Evolutionary conservation across 176 grass and related monocot genomes (phyloP).

Genomic region (Bromus sterilis): DNA sequence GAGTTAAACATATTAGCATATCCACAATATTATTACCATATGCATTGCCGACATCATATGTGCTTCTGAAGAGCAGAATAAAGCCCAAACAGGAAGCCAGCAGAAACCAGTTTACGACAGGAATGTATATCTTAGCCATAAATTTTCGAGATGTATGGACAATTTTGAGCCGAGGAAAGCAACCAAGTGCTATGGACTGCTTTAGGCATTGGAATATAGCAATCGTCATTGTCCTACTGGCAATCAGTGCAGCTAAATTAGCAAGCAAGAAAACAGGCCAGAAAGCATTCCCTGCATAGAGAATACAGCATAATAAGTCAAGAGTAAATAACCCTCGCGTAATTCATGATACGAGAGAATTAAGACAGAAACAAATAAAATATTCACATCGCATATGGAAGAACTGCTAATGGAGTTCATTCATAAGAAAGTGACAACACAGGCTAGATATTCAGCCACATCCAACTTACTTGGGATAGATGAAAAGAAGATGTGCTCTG

Average conservation of each 20-base stretch:
- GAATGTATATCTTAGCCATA: constrained; percentile 97
- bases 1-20: background rate
- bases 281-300: constrained; percentile 58
- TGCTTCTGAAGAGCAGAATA: constrained; percentile 58
- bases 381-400: background rate
- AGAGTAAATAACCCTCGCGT: background rate
- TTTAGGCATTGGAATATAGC: constrained; percentile 96
- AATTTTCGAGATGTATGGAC: constrained; percentile 95
- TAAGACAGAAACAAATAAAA: background rate
- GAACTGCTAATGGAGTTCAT: background rate
- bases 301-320: background rate
- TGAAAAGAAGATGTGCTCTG: constrained; percentile 81
- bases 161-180: constrained; percentile 93
- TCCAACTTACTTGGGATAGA: constrained; percentile 79
- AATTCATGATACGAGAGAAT: background rate
- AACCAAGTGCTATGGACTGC: constrained; percentile 89
- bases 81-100: constrained; percentile 73
- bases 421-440: constrained; percentile 1
- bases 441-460: background rate
- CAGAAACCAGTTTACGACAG: constrained; percentile 90
- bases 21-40: constrained; percentile 59
- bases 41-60: constrained; percentile 77
- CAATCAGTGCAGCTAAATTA: constrained; percentile 88
- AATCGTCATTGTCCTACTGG: constrained; percentile 88
- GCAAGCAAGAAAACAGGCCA: constrained; percentile 91